These are phyloP conservation scores for Herpotrichia juniperi DNA, from an alignment of 2,329 filamentous ascomycete species.

Conservation along the genomic window DNA sequence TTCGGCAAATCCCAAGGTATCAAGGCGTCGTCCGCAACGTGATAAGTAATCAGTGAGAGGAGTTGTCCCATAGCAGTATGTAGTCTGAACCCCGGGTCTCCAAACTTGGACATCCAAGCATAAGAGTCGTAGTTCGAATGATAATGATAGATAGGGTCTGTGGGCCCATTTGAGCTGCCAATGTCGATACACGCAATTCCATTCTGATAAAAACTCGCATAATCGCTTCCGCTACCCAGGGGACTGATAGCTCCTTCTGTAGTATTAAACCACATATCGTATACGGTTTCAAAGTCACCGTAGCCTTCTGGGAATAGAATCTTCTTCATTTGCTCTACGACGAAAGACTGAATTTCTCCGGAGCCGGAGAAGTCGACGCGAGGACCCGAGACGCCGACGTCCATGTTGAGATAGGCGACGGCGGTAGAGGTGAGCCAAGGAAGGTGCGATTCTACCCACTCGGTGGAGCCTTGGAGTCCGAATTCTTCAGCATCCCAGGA, in stretches of 20 bases:
- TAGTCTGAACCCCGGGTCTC: slow-evolving; percentile 25
- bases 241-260: slow-evolving; percentile 39
- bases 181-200: slow-evolving; percentile 37
- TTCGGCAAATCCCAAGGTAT: slow-evolving; percentile 27
- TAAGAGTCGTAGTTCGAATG: slow-evolving; percentile 30
- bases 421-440: slow-evolving; percentile 32
- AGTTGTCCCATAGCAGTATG: slow-evolving; percentile 28
- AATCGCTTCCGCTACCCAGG: slow-evolving; percentile 49
- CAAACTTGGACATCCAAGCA: slow-evolving; percentile 27
- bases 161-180: slow-evolving; percentile 17
- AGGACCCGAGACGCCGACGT: slow-evolving; percentile 25
- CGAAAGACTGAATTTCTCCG: slow-evolving; percentile 25
- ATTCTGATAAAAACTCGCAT: slow-evolving; percentile 48
- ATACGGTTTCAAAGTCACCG: slow-evolving; percentile 37
- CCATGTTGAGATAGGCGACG: slow-evolving; percentile 28
- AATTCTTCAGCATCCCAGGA: slow-evolving; percentile 32
- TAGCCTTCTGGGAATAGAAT: slow-evolving; percentile 22
- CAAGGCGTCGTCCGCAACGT: slow-evolving; percentile 23
- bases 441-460: slow-evolving; percentile 41
- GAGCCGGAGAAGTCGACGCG: slow-evolving; percentile 18
- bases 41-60: slow-evolving; percentile 22
- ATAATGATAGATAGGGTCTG: slow-evolving; percentile 30
- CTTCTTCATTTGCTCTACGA: slow-evolving; percentile 27
- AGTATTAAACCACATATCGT: slow-evolving; percentile 46
- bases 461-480: slow-evolving; percentile 47